Conservation (phyloP, 208 protist species). For the Leishmania tropica region DNA sequence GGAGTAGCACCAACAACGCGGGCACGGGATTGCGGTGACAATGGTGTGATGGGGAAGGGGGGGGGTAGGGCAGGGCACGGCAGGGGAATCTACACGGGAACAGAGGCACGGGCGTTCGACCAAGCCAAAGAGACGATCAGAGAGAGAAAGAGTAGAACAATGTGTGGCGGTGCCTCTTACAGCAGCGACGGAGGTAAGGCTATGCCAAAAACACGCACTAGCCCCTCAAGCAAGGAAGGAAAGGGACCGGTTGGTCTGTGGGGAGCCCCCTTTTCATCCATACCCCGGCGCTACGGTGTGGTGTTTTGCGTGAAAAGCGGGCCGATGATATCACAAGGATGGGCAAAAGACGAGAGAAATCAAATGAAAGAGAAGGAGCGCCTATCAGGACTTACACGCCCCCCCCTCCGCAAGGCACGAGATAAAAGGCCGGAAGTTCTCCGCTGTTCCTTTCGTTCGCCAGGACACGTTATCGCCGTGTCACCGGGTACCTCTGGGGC, state of each 20-base stretch:
- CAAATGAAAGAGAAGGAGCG: neutral
- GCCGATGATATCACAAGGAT: neutral
- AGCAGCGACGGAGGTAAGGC: neutral
- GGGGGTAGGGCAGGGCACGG: neutral
- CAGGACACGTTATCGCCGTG: neutral
- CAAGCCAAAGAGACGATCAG: neutral
- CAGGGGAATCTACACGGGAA: neutral
- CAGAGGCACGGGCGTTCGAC: neutral
- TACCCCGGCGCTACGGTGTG: neutral
- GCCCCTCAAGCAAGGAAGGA: neutral
- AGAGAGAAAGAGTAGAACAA: neutral
- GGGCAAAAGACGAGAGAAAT: neutral
- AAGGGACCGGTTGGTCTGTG: neutral
- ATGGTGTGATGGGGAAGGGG: neutral
- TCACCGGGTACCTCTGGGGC: neutral
- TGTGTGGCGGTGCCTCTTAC: neutral
- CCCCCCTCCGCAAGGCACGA: neutral
- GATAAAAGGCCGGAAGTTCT: neutral
- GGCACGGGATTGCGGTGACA: neutral
- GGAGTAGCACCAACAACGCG: neutral
- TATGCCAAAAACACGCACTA: neutral
- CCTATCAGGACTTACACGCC: neutral
- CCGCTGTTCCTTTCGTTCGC: neutral
- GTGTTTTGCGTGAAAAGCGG: neutral
- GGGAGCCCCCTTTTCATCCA: neutral